These are phyloP conservation scores for Citropsis articulata DNA, from an alignment of 345 rosid genomes.

Conservation along the genomic window DNA sequence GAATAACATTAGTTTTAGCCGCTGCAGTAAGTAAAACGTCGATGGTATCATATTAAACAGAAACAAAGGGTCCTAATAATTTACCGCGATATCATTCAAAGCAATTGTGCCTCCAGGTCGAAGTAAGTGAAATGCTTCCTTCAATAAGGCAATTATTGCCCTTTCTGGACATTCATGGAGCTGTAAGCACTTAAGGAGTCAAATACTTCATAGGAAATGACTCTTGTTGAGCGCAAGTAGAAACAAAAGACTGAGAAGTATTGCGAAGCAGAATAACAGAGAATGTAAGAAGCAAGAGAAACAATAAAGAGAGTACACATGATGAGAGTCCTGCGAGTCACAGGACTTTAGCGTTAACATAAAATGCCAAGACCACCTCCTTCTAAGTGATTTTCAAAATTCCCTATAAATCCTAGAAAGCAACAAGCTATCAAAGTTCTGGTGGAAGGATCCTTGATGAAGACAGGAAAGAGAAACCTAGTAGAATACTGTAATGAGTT, in stretches of 20 bases:
- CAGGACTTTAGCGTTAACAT: no score
- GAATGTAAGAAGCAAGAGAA: not conserved
- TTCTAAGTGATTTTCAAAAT: no score
- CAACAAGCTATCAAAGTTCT: no score
- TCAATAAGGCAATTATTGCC: constrained; percentile 39
- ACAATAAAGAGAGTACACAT: not conserved
- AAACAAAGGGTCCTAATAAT: not conserved
- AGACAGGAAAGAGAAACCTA: no score
- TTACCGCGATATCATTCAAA: constrained; percentile 52
- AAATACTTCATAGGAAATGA: not conserved
- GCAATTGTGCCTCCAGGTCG: constrained; percentile 59
- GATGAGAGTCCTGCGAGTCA: not conserved
- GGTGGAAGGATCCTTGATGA: no score
- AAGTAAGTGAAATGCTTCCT: constrained; percentile 50
- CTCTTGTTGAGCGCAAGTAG: not conserved
- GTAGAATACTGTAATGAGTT: no score
- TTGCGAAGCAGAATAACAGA: not conserved
- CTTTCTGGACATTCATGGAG: constrained; percentile 63
- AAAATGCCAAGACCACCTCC: no score
- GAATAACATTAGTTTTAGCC: constrained; percentile 3
- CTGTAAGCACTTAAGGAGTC: constrained; percentile 28
- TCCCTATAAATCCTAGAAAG: no score
- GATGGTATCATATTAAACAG: not conserved
- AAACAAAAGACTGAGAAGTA: not conserved
- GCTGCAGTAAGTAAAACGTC: not conserved